phyloP scores from a whole-genome alignment of 108 stramenopile genomes.

The Pseudonitzschia multistriata region DNA sequence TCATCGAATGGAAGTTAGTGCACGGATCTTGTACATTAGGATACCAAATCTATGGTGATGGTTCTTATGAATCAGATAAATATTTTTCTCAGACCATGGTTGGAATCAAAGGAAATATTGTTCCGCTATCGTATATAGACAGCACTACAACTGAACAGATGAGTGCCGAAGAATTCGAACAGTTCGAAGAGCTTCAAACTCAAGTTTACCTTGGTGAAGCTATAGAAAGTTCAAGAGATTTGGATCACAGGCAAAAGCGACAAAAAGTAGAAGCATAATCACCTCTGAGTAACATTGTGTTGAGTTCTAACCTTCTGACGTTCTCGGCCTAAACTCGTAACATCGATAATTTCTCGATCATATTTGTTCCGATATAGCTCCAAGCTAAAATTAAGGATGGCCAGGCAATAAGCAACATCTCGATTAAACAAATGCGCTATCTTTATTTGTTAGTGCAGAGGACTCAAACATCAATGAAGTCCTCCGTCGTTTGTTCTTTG shows the following conservation, averaged over 20 bases:
- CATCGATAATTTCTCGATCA: too few relatives aligned
- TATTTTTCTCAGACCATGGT: conserved; percentile 54
- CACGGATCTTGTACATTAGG: conserved; percentile 25
- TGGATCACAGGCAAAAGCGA: conserved; percentile 3
- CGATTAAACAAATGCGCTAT: too few relatives aligned
- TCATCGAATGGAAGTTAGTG: neutral
- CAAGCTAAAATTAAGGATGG: too few relatives aligned
- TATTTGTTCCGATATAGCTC: too few relatives aligned
- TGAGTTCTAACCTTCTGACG: too few relatives aligned
- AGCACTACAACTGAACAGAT: conserved; percentile 46
- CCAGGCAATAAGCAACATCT: too few relatives aligned
- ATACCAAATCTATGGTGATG: conserved; percentile 63
- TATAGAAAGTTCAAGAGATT: neutral
- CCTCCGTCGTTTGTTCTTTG: too few relatives aligned
- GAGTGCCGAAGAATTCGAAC: conserved; percentile 48
- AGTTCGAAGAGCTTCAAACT: conserved; percentile 61
- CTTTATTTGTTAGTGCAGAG: too few relatives aligned
- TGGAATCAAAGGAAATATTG: conserved; percentile 26
- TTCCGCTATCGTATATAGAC: conserved; percentile 48
- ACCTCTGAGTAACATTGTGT: too few relatives aligned
- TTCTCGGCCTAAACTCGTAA: too few relatives aligned
- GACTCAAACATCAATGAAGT: too few relatives aligned
- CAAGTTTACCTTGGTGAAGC: conserved; percentile 52
- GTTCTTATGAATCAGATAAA: conserved; percentile 45
- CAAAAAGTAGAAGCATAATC: neutral